Base-by-base conservation (phyloP, 1,284 basidiomycete species). In the Ustilago vetiveriae region DNA sequence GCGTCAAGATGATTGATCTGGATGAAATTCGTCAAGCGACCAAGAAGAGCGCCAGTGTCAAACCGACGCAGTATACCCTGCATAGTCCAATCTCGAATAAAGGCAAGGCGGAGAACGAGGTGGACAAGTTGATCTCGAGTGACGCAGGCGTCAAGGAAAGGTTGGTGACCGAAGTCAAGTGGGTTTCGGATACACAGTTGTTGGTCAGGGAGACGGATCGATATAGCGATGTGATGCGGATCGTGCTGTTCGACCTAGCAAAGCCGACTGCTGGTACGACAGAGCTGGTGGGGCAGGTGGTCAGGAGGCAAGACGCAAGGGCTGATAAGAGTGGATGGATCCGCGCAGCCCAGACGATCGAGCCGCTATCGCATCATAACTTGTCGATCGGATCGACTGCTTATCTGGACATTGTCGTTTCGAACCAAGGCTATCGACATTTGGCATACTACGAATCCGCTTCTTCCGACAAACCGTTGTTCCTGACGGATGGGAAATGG, bases 241-340 rank as follows among this genome's bases (percentile, higher is more conserved):
- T 72, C 11, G 49, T 79, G 22, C 48, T 59, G 14, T 77, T 76
- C 35, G 69, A 74, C 35, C 47, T 73, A 14, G 26, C 35, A 17
- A 26, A 37, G 21, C 30, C 43, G 1, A 46, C 2, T 16, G 60
- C 53, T 6, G 58, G 39, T 3, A 49, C 49, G 3, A 46, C 7
- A 72, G 80, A 46, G 65, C 3, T 75, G 9, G 63, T 65, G 43
- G 45, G 82, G 63, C 36, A 72, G 75, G 55, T 74, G 50, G 41
- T 80, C 70, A 23, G 93, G 88, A 11, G 83, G 78, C 46, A 87
- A 90, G 13, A 90, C 92, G 13, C 85, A 91, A 55, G 89, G 85
- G 66, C 84, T 92, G 17, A 72, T 22, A 44, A 92, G 93, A 88
- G 89, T 37, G 95, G 95, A 0, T 98, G 95, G 94, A 92, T 97